Percentiles rank a stretch among this genome's conserved stretches.
Evolutionary conservation across 2,329 filamentous ascomycete species (phyloP).

Genomic region (Alternaria triticina): DNA sequence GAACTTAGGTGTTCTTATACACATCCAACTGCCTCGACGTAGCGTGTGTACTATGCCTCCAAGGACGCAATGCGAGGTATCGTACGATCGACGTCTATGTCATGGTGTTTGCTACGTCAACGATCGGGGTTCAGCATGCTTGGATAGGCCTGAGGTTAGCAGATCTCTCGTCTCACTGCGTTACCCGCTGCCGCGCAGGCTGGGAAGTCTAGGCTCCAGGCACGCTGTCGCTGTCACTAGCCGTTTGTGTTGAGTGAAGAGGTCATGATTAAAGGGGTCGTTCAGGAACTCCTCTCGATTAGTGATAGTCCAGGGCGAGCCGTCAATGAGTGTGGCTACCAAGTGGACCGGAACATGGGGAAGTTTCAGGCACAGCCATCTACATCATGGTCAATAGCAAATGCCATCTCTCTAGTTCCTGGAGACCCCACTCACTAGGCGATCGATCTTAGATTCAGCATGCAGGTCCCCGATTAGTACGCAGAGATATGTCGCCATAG

Average conservation of each 20-base stretch:
- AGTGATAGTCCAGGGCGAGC: background rate
- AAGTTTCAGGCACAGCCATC: conserved; percentile 5
- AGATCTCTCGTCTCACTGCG: background rate
- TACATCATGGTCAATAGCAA: conserved; percentile 1
- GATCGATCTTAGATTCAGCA: conserved; percentile 12
- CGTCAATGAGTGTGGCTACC: background rate
- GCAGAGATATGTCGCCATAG: background rate
- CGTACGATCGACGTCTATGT: background rate
- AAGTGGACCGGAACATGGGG: background rate
- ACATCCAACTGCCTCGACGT: background rate
- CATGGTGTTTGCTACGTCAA: conserved; percentile 11
- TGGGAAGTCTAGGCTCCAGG: background rate
- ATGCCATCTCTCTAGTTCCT: conserved; percentile 4
- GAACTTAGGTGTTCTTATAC: conserved; percentile 6
- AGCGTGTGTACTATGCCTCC: background rate
- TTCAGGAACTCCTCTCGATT: background rate
- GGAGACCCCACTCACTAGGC: background rate
- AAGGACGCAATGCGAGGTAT: background rate
- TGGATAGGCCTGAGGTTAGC: background rate
- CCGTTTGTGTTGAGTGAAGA: conserved; percentile 5
- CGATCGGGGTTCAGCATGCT: conserved; percentile 3
- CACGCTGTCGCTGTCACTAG: background rate
- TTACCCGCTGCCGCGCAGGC: background rate
- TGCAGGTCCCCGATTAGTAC: conserved; percentile 1
- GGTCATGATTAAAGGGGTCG: background rate